Percentiles rank a stretch among this genome's conserved stretches.
Conservation (phyloP, 805 yeast genomes). For the Starmerella cellae region DNA sequence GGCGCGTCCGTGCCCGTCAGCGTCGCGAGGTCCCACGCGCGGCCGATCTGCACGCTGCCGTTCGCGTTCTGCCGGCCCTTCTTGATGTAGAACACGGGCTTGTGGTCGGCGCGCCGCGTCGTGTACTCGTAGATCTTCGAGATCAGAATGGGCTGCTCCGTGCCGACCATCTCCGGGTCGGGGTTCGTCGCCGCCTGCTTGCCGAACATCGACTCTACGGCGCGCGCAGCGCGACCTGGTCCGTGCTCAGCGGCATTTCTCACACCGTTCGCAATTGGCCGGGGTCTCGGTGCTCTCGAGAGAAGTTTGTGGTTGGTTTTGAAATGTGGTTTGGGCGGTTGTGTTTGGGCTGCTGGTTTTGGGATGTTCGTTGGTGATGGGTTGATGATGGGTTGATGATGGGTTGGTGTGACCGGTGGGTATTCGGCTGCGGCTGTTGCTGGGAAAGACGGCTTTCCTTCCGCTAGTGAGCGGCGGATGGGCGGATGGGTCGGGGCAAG, state of each 20-base stretch:
- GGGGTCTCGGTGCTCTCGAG: too few relatives aligned
- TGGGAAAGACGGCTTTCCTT: too few relatives aligned
- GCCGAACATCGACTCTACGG: conserved; percentile 12
- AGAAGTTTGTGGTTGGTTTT: too few relatives aligned
- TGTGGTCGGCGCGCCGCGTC: neutral
- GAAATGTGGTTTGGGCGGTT: too few relatives aligned
- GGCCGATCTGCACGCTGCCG: conserved; percentile 71
- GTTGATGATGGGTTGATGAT: too few relatives aligned
- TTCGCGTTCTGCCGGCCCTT: conserved; percentile 74
- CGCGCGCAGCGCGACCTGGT: conserved; percentile 6
- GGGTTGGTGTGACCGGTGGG: too few relatives aligned
- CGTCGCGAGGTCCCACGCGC: conserved; percentile 81
- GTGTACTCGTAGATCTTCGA: conserved; percentile 14
- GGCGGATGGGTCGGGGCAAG: too few relatives aligned
- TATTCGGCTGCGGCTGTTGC: too few relatives aligned
- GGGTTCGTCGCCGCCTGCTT: conserved; percentile 7
- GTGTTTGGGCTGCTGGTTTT: too few relatives aligned
- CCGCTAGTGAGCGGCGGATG: too few relatives aligned
- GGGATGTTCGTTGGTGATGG: too few relatives aligned
- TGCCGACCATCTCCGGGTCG: conserved; percentile 9
- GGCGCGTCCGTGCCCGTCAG: conserved; percentile 44
- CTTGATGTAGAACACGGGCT: conserved; percentile 43
- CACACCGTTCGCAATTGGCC: too few relatives aligned
- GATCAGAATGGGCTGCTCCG: conserved; percentile 6
- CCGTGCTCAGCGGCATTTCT: conserved; percentile 1